These are phyloP conservation scores for Sugiyamaella smithiae DNA, from an alignment of 805 yeast species.

Conservation along the genomic window DNA sequence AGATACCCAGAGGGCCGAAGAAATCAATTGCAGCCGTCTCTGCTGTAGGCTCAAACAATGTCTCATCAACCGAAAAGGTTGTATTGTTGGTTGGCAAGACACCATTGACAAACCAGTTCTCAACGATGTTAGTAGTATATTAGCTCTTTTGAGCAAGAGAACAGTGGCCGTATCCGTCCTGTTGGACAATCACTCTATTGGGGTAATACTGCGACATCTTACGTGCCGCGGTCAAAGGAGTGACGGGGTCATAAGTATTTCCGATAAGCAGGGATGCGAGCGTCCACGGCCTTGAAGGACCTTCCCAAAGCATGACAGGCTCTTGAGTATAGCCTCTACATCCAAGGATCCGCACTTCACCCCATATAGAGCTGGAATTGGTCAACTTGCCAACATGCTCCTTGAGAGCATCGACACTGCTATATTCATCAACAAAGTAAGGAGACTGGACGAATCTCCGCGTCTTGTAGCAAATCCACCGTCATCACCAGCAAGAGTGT, in stretches of 20 bases:
- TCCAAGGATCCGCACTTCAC: conserved; percentile 10
- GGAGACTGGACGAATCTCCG: conserved; percentile 13
- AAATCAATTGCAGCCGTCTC: too few species aligned
- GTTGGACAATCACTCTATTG: conserved; percentile 20
- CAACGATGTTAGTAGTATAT: conserved; percentile 16
- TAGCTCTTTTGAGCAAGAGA: conserved; percentile 23
- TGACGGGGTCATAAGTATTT: conserved; percentile 24
- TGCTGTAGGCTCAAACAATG: too few species aligned
- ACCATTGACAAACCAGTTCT: conserved; percentile 20
- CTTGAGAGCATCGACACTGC: conserved; percentile 6
- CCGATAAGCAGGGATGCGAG: conserved; percentile 21
- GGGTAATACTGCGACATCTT: conserved; percentile 18
- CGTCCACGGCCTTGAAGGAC: conserved; percentile 18
- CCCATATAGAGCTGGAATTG: conserved; percentile 3
- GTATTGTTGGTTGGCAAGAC: conserved; percentile 19
- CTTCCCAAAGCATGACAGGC: conserved; percentile 18
- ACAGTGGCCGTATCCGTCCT: conserved; percentile 26
- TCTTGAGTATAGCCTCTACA: conserved; percentile 10
- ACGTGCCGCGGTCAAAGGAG: conserved; percentile 24
- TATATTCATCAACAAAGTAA: background rate
- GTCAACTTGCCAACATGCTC: background rate
- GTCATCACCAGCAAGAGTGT: conserved; percentile 1
- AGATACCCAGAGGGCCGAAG: too few species aligned
- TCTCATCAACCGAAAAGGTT: conserved; percentile 11
- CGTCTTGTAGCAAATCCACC: conserved; percentile 19